Evolutionary conservation across 371 early-diverging fungal genomes (phyloP).

Genomic region (Mucor piriformis): DNA sequence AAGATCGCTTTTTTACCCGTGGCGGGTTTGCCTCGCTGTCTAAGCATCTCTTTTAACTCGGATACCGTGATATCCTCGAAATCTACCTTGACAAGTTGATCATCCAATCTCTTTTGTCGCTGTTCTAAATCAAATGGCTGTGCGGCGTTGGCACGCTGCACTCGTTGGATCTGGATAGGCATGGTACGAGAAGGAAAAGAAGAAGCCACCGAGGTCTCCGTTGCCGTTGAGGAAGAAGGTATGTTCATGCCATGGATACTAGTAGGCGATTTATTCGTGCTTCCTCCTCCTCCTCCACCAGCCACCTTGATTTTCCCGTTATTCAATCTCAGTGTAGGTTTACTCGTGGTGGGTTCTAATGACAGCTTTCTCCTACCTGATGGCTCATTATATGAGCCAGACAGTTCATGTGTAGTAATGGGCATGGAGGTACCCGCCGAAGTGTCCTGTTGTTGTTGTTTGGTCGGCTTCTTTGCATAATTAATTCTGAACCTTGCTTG

Average conservation of each 20-base stretch:
- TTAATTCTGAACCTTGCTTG: slow-evolving; percentile 33
- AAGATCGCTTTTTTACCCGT: slow-evolving; percentile 75
- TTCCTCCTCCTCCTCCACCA: no score
- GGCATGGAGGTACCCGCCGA: slow-evolving; percentile 15
- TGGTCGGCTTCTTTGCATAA: slow-evolving; percentile 25
- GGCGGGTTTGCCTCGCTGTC: slow-evolving; percentile 71
- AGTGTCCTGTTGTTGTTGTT: slow-evolving; percentile 13
- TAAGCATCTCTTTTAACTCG: slow-evolving; percentile 75
- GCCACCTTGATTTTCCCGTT: slow-evolving; percentile 11
- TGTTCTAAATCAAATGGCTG: slow-evolving; percentile 51
- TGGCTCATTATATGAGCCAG: slow-evolving; percentile 14
- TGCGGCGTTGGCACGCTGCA: slow-evolving; percentile 26
- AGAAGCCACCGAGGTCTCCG: background rate
- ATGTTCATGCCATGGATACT: background rate
- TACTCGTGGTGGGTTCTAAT: slow-evolving; percentile 13
- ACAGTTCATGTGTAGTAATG: slow-evolving; percentile 3
- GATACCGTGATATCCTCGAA: slow-evolving; percentile 80
- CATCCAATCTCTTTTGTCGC: slow-evolving; percentile 57
- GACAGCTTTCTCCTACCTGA: slow-evolving; percentile 10
- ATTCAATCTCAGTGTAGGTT: slow-evolving; percentile 6
- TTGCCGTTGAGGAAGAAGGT: background rate
- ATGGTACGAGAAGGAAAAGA: slow-evolving; percentile 35
- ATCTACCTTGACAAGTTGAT: slow-evolving; percentile 65
- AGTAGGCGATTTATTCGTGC: slow-evolving; percentile 3
- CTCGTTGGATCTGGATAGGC: slow-evolving; percentile 49